Evolutionary conservation across 1,284 basidiomycete species (phyloP), one percentile per base, ranked within the genome.

Genomic region (Cerrena zonata): DNA sequence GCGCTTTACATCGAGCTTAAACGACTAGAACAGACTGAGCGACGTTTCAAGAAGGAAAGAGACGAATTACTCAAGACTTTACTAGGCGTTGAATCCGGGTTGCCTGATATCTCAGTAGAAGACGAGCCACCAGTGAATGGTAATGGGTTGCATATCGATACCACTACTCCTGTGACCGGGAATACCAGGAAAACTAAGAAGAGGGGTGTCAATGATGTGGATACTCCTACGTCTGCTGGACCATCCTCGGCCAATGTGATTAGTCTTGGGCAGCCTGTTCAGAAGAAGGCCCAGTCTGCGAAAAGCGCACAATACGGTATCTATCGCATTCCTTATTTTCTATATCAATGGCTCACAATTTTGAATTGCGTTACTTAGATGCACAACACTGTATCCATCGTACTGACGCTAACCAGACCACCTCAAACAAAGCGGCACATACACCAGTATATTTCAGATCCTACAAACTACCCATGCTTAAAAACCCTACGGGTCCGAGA

Each of bases 1-100:
- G 91, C 93, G 3, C 76, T 99, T 0, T 99, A 93, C 69, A 75
- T 98, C 56, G 94, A 99, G 66, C 80, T 96, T 47, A 93, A 95
- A 62, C 83, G 92, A 11, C 78, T 99, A 47, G 94, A 98, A 65
- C 95, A 98, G 69, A 92, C 82, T 58, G 93, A 97, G 66, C 79
- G 87, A 42, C 80, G 80, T 51, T 97, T 96, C 73, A 87, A 88
- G 59, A 80, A 82, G 49, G 94, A 99, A 47, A 78, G 96, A 5
- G 94, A 97, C 57, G 91, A 94, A 43, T 78, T 99, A 24, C 76
- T 99, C 55, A 82, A 89, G 21, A 86, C 86, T 0, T 71, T 99
- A 15, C 81, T 84, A 34, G 91, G 91, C 2, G 79, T 93, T 42
- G 91, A 94, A 57, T 89, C 86, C 30, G 92, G 92, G 2, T 69